Conservation (phyloP, 352 stramenopile genomes). For the Phytopythium delawarense region DNA sequence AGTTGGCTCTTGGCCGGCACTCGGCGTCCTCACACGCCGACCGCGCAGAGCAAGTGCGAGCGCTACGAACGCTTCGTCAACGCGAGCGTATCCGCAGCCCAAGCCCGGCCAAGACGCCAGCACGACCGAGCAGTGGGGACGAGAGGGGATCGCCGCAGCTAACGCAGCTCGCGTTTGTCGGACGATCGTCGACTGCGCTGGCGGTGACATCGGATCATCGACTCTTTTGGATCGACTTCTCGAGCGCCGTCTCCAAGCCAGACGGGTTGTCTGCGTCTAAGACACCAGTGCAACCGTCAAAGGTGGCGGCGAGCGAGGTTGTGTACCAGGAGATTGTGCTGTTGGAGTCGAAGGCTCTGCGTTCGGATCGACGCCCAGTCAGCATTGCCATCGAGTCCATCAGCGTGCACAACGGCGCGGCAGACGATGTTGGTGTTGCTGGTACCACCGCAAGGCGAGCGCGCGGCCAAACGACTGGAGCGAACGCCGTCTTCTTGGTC, state of each 20-base stretch:
- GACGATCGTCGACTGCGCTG: slow-evolving; percentile 16
- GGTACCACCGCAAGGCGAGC: not conserved
- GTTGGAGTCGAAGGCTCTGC: not conserved
- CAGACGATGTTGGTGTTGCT: not conserved
- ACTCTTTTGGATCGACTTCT: slow-evolving; percentile 35
- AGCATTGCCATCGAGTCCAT: not conserved
- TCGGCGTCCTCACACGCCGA: not conserved
- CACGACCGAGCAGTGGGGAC: not conserved
- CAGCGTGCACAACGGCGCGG: not conserved
- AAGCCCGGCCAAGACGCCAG: slow-evolving; percentile 1
- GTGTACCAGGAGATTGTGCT: slow-evolving; percentile 31
- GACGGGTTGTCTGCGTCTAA: not conserved
- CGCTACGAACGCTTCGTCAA: slow-evolving; percentile 2
- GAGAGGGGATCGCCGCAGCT: slow-evolving; percentile 10
- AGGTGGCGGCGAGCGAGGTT: slow-evolving; percentile 14
- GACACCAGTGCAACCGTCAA: not conserved
- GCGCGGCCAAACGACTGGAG: not conserved
- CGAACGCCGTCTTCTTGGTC: slow-evolving; percentile 17
- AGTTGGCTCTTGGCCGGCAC: slow-evolving; percentile 14
- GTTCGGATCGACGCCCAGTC: not conserved
- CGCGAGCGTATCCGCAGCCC: not conserved
- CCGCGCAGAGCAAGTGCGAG: not conserved
- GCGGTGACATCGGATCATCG: slow-evolving; percentile 22
- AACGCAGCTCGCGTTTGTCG: slow-evolving; percentile 33
- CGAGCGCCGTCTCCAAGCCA: not conserved